Percentiles rank a stretch among this genome's conserved stretches.
Conservation (phyloP, 1,139 yeast species). For the Suhomyces anneliseae region DNA sequence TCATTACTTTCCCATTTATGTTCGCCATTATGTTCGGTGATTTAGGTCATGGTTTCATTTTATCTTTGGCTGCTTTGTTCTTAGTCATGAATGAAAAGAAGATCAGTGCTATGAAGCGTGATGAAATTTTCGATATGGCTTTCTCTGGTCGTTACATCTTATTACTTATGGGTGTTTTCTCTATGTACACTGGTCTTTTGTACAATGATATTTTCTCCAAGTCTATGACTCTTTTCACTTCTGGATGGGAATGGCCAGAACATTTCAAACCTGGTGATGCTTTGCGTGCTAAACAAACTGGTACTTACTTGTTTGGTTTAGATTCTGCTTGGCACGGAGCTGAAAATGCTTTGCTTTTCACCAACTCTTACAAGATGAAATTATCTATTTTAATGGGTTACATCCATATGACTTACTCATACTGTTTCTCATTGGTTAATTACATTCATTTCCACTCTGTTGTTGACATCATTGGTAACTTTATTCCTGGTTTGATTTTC, state of each 20-base stretch:
- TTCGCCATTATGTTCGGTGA: constrained; percentile 90
- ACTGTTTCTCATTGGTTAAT: constrained; percentile 66
- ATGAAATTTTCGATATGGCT: constrained; percentile 83
- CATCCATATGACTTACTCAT: constrained; percentile 75
- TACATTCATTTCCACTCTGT: constrained; percentile 55
- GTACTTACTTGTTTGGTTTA: constrained; percentile 66
- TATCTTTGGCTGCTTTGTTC: constrained; percentile 57
- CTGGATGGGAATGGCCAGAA: constrained; percentile 78
- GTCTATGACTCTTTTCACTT: constrained; percentile 68
- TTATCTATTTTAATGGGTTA: constrained; percentile 79
- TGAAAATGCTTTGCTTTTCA: constrained; percentile 69
- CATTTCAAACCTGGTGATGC: constrained; percentile 58
- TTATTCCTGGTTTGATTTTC: constrained; percentile 74
- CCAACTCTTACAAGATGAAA: constrained; percentile 82
- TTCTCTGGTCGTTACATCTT: constrained; percentile 72
- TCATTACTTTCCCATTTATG: constrained; percentile 82
- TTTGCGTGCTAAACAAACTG: constrained; percentile 53
- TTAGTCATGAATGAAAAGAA: constrained; percentile 63
- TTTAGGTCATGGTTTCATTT: constrained; percentile 73
- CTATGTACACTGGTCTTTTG: constrained; percentile 75
- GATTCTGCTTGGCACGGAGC: constrained; percentile 85
- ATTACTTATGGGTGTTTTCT: constrained; percentile 72
- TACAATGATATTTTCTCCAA: constrained; percentile 78
- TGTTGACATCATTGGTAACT: constrained; percentile 74
- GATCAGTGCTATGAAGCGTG: constrained; percentile 61